Evolutionary conservation across 495 filamentous ascomycete genomes (phyloP).

Genomic region (Talaromyces stipitatus): DNA sequence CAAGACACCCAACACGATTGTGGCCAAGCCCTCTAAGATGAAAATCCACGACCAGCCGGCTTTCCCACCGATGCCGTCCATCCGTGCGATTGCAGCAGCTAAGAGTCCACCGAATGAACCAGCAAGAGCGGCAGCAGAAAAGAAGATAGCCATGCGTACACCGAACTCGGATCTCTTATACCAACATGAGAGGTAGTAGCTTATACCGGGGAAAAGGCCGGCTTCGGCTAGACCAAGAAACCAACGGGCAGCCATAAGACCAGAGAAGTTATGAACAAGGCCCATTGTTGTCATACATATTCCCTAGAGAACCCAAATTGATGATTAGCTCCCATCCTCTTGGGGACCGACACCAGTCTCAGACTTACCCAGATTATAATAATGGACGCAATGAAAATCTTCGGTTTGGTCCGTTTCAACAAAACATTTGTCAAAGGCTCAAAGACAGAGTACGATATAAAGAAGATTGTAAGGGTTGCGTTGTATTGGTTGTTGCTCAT

Average conservation of each 20-base stretch:
- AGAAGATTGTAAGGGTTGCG: slow-evolving; percentile 74
- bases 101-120: slow-evolving; percentile 83
- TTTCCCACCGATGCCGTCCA: slow-evolving; percentile 60
- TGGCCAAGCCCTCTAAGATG: slow-evolving; percentile 36
- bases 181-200: slow-evolving; percentile 84
- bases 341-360: not conserved
- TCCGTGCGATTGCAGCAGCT: slow-evolving; percentile 69
- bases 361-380: slow-evolving; percentile 47
- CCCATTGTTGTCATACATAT: slow-evolving; percentile 81
- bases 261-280: slow-evolving; percentile 66
- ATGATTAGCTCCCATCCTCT: not conserved
- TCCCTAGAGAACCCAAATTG: slow-evolving; percentile 44
- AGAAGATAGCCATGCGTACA: slow-evolving; percentile 76
- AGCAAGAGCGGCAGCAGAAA: slow-evolving; percentile 75
- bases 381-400: slow-evolving; percentile 58
- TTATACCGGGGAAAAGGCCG: slow-evolving; percentile 79
- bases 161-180: slow-evolving; percentile 80
- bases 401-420: slow-evolving; percentile 67
- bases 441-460: slow-evolving; percentile 81
- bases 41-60: slow-evolving; percentile 82
- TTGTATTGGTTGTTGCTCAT: slow-evolving; percentile 71
- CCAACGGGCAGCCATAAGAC: slow-evolving; percentile 76
- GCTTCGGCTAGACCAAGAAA: slow-evolving; percentile 82
- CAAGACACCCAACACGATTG: slow-evolving; percentile 61
- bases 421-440: slow-evolving; percentile 86